Base-by-base conservation (phyloP, 768 basidiomycete species). In the Hygrocybe punicea region DNA sequence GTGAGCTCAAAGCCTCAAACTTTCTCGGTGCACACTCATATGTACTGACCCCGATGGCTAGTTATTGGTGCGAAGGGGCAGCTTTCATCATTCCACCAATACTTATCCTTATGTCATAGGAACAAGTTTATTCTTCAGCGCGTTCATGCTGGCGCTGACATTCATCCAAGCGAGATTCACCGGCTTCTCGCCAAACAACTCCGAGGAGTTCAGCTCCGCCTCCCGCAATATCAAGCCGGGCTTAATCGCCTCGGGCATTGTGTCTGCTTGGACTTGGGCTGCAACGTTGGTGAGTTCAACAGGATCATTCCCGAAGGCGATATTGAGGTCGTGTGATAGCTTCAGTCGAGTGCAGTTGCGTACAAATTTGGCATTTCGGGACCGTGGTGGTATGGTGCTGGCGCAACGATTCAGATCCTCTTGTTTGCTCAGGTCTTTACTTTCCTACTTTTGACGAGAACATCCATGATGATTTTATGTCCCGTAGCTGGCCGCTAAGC, bases 361-460 rank as follows among this genome's bases (percentile, higher is more conserved):
- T 97, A 95, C 70, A 87, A 87, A 65, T 92, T 84, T 62, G 93
- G 83, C 8, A 86, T 94, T 58, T 85, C 83, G 3, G 91, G 91
- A 0, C 90, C 91, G 0, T 93, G 89, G 87, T 92, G 90, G 87
- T 94, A 94, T 63, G 93, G 89, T 5, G 83, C 89, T 36, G 93
- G 92, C 16, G 93, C 91, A 21, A 89, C 87, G 0, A 84, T 93
- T 23, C 91, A 92, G 67, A 85, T 97, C 55, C 78, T 95, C 25
- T 83, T 97, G 17, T 97, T 98, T 65, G 92, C 93, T 8, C 82
- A 84, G 81, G 84, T 84, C 39, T 9, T 74, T 62, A 33, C 16
- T 14, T 29, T 29, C 29, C 29, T 29, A 8, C 17, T 3, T 44
- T 19, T 17, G 11, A 11, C 56, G 50, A 17, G n/a, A 13, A 29